Evolutionary conservation across 768 basidiomycete genomes (phyloP).

Genomic region (Hygrocybe coccinea): DNA sequence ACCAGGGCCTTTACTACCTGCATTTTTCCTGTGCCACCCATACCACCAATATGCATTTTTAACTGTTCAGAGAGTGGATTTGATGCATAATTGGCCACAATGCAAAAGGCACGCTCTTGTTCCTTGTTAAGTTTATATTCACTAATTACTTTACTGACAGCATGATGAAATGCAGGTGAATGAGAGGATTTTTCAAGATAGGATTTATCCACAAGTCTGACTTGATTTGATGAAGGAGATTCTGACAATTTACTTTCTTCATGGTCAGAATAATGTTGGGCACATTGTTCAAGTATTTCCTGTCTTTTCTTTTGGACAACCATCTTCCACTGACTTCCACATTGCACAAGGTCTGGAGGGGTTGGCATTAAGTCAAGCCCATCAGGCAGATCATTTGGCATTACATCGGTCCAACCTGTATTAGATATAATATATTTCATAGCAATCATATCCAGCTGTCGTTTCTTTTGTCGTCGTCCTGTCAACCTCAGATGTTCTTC

Average conservation of each 20-base stretch:
- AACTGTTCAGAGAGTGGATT: conserved; percentile 16
- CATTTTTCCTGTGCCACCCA: conserved; percentile 33
- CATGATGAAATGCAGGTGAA: conserved; percentile 8
- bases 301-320: conserved; percentile 8
- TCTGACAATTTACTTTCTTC: conserved; percentile 2
- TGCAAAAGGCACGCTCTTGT: conserved; percentile 29
- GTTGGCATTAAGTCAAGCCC: neutral
- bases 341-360: neutral
- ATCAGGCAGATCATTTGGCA: conserved; percentile 2
- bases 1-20: conserved; percentile 27
- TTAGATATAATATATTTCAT: conserved; percentile 3
- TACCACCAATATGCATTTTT: conserved; percentile 32
- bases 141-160: conserved; percentile 4
- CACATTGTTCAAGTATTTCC: conserved; percentile 6
- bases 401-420: neutral
- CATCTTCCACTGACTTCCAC: conserved; percentile 11
- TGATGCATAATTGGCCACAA: conserved; percentile 26
- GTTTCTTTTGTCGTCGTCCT: neutral
- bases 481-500: conserved; percentile 2
- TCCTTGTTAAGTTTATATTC: conserved; percentile 24
- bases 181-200: no score
- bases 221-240: conserved; percentile 5
- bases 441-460: neutral
- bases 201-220: conserved; percentile 23
- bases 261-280: neutral